Evolutionary conservation across 2,329 filamentous ascomycete genomes (phyloP).

Genomic region (Exophiala xenobiotica): DNA sequence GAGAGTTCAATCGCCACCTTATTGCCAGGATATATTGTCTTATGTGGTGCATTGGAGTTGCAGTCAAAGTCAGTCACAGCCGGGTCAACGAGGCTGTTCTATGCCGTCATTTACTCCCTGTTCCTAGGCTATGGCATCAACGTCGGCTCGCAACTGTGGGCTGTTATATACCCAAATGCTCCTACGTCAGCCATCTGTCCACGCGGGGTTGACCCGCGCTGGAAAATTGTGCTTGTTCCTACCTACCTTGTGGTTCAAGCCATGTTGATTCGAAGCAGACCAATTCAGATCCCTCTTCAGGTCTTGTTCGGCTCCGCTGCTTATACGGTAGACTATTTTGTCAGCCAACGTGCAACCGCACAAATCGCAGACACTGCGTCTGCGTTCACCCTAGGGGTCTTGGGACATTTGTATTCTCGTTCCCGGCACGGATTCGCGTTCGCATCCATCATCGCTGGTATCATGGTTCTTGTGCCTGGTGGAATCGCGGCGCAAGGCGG

Average conservation of each 20-base stretch:
- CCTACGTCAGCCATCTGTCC: background rate
- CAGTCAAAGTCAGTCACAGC: conserved; percentile 4
- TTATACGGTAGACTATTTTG: conserved; percentile 1
- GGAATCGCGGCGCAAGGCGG: conserved; percentile 2
- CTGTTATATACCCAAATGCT: background rate
- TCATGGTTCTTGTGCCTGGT: conserved; percentile 2
- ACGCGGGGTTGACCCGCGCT: background rate
- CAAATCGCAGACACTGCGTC: conserved; percentile 3
- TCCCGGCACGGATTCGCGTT: conserved; percentile 4
- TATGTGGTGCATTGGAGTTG: conserved; percentile 3
- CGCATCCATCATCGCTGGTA: background rate
- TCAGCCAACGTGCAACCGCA: background rate
- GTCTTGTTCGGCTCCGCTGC: conserved; percentile 2
- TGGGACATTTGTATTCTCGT: conserved; percentile 2
- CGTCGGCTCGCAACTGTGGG: conserved; percentile 1
- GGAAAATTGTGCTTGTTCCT: conserved; percentile 1
- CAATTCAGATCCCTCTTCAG: background rate
- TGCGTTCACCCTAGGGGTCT: background rate
- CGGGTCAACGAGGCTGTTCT: conserved; percentile 1
- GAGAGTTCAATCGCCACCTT: conserved; percentile 3
- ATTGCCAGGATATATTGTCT: conserved; percentile 1
- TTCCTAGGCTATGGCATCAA: conserved; percentile 3
- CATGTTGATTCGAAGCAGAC: background rate
- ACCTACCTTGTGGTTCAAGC: background rate
- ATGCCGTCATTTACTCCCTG: conserved; percentile 2